Percentiles rank a stretch among this genome's conserved stretches.
Conservation (phyloP, 108 stramenopile genomes). For the Cyclostephanos tholiformis region DNA sequence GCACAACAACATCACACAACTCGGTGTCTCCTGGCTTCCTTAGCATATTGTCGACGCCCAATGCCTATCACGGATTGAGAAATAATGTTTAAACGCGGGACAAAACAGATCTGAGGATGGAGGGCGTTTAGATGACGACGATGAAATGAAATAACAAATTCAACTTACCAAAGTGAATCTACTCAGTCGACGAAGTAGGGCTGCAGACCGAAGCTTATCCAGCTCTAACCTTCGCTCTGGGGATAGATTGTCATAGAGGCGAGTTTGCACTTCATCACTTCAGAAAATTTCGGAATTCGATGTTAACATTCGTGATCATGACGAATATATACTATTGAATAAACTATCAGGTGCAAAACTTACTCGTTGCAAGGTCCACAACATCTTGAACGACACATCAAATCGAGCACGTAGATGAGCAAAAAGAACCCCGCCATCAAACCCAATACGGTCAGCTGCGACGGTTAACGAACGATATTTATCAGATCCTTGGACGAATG, state of each 20-base stretch:
- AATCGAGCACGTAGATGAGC: not conserved
- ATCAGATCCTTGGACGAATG: not conserved
- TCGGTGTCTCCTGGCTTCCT: not conserved
- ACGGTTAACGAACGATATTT: not conserved
- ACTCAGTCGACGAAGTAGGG: conserved; percentile 11
- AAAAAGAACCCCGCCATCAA: not conserved
- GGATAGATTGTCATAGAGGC: no score
- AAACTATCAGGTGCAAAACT: not conserved
- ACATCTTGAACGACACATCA: not conserved
- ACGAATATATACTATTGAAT: no score
- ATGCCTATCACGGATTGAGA: conserved; percentile 1
- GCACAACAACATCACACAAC: not conserved
- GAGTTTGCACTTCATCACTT: not conserved
- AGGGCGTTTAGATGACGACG: not conserved
- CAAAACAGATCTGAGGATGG: no score
- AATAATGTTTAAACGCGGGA: no score
- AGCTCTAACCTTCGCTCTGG: conserved; percentile 21
- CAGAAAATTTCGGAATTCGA: not conserved
- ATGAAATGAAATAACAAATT: not conserved
- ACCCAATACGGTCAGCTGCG: not conserved
- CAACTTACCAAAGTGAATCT: conserved; percentile 26
- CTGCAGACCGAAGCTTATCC: conserved; percentile 23
- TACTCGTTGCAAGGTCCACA: not conserved
- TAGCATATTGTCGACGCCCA: conserved; percentile 11
- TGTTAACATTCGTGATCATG: no score